Conservation (phyloP, 1,139 yeast species). For the Kodamaea anthophila region DNA sequence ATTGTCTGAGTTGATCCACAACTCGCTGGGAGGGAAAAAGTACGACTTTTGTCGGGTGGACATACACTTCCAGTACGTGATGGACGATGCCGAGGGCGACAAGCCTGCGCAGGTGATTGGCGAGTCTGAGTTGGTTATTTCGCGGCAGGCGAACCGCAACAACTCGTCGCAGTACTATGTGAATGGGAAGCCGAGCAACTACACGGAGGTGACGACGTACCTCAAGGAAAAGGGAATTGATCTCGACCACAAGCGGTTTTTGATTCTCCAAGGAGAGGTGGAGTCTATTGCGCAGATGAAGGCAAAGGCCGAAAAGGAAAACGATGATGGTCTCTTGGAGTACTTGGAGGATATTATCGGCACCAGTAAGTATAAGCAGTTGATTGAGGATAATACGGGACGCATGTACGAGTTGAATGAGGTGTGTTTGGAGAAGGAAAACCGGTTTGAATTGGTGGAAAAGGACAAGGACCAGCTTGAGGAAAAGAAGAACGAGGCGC, state of each 20-base stretch:
- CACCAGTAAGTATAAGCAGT: slow-evolving; percentile 72
- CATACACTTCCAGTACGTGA: slow-evolving; percentile 78
- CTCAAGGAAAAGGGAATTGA: slow-evolving; percentile 86
- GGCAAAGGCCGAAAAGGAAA: slow-evolving; percentile 88
- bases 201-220: slow-evolving; percentile 71
- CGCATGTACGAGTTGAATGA: slow-evolving; percentile 70
- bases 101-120: slow-evolving; percentile 34
- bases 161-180: slow-evolving; percentile 77
- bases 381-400: slow-evolving; percentile 60
- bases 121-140: slow-evolving; percentile 57
- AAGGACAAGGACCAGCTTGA: slow-evolving; percentile 70
- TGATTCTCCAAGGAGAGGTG: slow-evolving; percentile 96
- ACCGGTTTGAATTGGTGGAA: slow-evolving; percentile 72
- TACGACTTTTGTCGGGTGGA: slow-evolving; percentile 82
- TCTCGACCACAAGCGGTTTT: slow-evolving; percentile 87
- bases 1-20: slow-evolving; percentile 83
- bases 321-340: slow-evolving; percentile 90
- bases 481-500: slow-evolving; percentile 61
- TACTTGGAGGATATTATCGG: slow-evolving; percentile 96
- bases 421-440: slow-evolving; percentile 73
- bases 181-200: slow-evolving; percentile 63
- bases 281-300: slow-evolving; percentile 99
- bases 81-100: slow-evolving; percentile 49
- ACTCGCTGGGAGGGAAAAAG: slow-evolving; percentile 63
- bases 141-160: slow-evolving; percentile 73